A percentile compares a stretch with the other conserved stretches of the same genome.
Conservation (phyloP, 2,329 filamentous ascomycete species). For the Elsinoe arachidis region DNA sequence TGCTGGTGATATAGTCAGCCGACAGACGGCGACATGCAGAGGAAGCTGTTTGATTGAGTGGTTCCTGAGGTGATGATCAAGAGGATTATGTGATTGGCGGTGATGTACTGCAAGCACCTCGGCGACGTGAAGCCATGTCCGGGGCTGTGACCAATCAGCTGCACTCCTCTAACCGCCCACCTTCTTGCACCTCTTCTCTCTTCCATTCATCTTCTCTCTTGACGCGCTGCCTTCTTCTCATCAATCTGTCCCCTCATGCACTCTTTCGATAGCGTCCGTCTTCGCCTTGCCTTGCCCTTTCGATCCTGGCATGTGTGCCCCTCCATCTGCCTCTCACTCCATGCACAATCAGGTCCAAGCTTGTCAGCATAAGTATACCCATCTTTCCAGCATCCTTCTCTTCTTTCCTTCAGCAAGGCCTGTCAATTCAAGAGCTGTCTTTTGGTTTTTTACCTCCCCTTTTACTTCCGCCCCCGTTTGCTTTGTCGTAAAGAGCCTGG, state of each 20-base stretch:
- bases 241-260: slow-evolving; percentile 9
- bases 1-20: slow-evolving; percentile 1
- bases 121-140: slow-evolving; percentile 2
- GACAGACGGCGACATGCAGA: slow-evolving; percentile 5
- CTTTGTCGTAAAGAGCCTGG: slow-evolving; percentile 39
- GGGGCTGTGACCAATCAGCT: background rate
- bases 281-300: slow-evolving; percentile 3
- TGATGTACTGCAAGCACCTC: background rate
- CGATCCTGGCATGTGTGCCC: background rate
- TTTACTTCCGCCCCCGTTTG: slow-evolving; percentile 17
- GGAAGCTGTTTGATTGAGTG: slow-evolving; percentile 4
- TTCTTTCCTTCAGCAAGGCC: slow-evolving; percentile 41
- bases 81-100: slow-evolving; percentile 10
- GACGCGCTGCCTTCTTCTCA: slow-evolving; percentile 2
- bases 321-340: slow-evolving; percentile 5
- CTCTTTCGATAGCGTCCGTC: slow-evolving; percentile 12
- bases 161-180: slow-evolving; percentile 7
- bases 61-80: slow-evolving; percentile 8
- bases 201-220: slow-evolving; percentile 10
- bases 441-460: slow-evolving; percentile 34
- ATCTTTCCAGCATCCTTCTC: slow-evolving; percentile 22
- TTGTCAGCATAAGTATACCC: slow-evolving; percentile 16
- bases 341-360: slow-evolving; percentile 3
- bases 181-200: slow-evolving; percentile 8
- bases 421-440: slow-evolving; percentile 44